phyloP scores from a whole-genome alignment of 441 rosid species.

The Flueggea neowawraea region DNA sequence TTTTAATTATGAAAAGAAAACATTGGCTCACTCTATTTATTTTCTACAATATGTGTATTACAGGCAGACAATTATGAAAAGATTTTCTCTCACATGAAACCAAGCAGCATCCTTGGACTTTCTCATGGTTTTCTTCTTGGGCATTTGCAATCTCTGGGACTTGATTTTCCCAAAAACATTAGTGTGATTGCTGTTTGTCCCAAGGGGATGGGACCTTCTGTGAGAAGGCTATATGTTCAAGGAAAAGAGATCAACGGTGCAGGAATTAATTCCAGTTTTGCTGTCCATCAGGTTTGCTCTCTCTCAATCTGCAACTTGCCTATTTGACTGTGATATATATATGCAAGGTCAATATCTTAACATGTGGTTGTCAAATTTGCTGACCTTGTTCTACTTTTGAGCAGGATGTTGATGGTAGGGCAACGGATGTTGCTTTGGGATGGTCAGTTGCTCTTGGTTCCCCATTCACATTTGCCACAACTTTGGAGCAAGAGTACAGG shows the following conservation, averaged over 20 bases:
- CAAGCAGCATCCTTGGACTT: slow-evolving; percentile 91
- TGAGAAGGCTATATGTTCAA: slow-evolving; percentile 90
- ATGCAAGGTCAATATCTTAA: not conserved
- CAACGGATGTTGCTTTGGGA: slow-evolving; percentile 89
- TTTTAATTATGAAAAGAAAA: too few relatives aligned
- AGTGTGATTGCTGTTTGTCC: slow-evolving; percentile 91
- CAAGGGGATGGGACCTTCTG: slow-evolving; percentile 97
- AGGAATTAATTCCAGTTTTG: slow-evolving; percentile 93
- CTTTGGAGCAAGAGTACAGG: slow-evolving; percentile 92
- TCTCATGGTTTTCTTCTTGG: slow-evolving; percentile 96
- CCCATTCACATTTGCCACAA: slow-evolving; percentile 95
- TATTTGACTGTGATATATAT: not conserved
- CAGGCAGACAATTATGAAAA: slow-evolving; percentile 92
- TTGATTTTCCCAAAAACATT: slow-evolving; percentile 79
- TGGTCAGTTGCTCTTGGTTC: slow-evolving; percentile 99
- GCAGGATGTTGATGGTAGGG: slow-evolving; percentile 96
- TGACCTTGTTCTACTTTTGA: not conserved
- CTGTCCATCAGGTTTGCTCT: slow-evolving; percentile 66
- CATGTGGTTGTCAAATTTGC: not conserved
- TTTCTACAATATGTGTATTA: not conserved
- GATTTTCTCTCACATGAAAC: slow-evolving; percentile 82
- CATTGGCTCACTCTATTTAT: not conserved
- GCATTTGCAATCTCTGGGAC: slow-evolving; percentile 73
- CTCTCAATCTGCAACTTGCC: slow-evolving; percentile 14
- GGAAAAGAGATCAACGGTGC: slow-evolving; percentile 97